Percentiles rank a stretch among this genome's conserved stretches.
phyloP scores from a whole-genome alignment of 2,329 filamentous ascomycete genomes.

The Claviceps capensis region DNA sequence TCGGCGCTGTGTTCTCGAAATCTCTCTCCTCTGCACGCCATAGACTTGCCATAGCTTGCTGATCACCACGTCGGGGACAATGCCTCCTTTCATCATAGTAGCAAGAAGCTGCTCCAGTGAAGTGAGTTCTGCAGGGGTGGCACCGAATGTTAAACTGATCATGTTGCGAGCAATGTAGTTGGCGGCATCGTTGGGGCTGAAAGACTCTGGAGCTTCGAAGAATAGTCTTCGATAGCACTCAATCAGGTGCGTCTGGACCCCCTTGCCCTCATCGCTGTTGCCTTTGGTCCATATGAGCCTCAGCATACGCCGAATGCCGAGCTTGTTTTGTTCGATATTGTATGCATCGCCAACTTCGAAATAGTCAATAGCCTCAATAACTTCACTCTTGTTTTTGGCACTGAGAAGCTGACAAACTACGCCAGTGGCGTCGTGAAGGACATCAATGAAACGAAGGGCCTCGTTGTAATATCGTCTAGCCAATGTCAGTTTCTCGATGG shows the following conservation, averaged over 20 bases:
- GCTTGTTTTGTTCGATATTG: slow-evolving; percentile 84
- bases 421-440: slow-evolving; percentile 69
- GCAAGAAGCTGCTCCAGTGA: slow-evolving; percentile 88
- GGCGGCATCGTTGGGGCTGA: slow-evolving; percentile 76
- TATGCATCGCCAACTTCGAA: slow-evolving; percentile 93
- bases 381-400: slow-evolving; percentile 94
- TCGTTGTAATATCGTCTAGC: slow-evolving; percentile 88
- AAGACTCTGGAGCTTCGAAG: slow-evolving; percentile 85
- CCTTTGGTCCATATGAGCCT: slow-evolving; percentile 98
- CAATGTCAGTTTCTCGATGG: slow-evolving; percentile 74
- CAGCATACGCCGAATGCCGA: slow-evolving; percentile 89
- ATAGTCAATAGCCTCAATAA: slow-evolving; percentile 98
- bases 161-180: slow-evolving; percentile 97
- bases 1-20: slow-evolving; percentile 78
- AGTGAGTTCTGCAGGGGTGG: slow-evolving; percentile 86
- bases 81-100: slow-evolving; percentile 92
- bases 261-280: slow-evolving; percentile 97
- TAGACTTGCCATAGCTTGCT: slow-evolving; percentile 97
- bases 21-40: slow-evolving; percentile 82
- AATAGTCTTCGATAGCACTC: slow-evolving; percentile 94
- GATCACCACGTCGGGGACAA: slow-evolving; percentile 75
- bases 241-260: slow-evolving; percentile 90
- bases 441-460: slow-evolving; percentile 84
- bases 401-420: slow-evolving; percentile 78
- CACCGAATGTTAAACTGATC: slow-evolving; percentile 95